phyloP scores from a whole-genome alignment of 805 yeast species.

The Sugiyamaella marilandica region DNA sequence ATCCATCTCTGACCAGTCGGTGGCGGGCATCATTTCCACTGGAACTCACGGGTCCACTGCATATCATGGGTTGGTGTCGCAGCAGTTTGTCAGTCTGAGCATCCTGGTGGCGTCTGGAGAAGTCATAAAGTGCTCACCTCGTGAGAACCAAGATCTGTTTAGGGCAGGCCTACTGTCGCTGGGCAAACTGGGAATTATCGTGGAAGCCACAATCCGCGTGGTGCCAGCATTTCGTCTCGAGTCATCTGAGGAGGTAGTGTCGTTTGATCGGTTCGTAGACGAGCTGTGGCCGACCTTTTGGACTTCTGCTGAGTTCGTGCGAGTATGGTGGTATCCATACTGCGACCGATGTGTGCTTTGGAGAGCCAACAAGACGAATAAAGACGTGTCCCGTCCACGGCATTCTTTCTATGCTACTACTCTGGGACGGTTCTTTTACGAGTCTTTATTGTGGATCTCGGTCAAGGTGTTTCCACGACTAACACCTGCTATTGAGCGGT shows the following conservation, averaged over 20 bases:
- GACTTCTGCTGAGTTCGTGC: conserved; percentile 83
- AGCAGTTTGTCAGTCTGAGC: conserved; percentile 76
- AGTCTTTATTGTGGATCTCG: conserved; percentile 71
- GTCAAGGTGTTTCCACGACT: conserved; percentile 66
- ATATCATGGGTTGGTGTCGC: conserved; percentile 83
- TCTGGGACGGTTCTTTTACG: conserved; percentile 75
- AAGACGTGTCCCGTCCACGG: conserved; percentile 56
- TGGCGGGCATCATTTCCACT: conserved; percentile 93
- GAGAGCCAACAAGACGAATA: conserved; percentile 78
- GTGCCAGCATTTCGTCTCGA: conserved; percentile 79
- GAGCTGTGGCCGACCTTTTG: conserved; percentile 69
- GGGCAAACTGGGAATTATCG: conserved; percentile 89
- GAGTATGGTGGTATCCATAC: conserved; percentile 98
- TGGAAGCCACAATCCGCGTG: conserved; percentile 75
- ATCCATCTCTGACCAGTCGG: conserved; percentile 81
- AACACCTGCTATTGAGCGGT: conserved; percentile 80
- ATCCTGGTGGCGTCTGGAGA: conserved; percentile 69
- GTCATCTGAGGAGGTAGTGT: conserved; percentile 75
- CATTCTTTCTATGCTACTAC: conserved; percentile 81
- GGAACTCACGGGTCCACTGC: conserved; percentile 97
- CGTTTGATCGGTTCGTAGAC: conserved; percentile 66
- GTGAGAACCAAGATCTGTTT: conserved; percentile 61
- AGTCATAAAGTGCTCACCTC: conserved; percentile 58
- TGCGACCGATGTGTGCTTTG: conserved; percentile 79
- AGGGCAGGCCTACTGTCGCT: conserved; percentile 78